Base-by-base conservation (phyloP, 345 rosid genomes). In the Eucalyptus shirleyi region DNA sequence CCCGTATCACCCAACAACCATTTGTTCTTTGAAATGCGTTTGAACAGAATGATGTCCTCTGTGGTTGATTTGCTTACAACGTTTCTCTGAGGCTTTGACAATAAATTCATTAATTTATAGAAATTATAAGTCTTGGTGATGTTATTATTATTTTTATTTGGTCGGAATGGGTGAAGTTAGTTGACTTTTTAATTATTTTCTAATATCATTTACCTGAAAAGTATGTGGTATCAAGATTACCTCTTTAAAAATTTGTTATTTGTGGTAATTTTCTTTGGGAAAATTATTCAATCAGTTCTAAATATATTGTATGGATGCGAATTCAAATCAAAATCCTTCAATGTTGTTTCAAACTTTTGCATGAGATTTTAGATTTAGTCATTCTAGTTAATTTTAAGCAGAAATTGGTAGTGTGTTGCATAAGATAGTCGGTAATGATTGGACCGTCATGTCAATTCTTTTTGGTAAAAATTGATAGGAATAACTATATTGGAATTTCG, bases 361-460 rank as follows among this genome's bases (percentile, higher is more conserved):
- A 4, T 1, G 18, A 62, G 7, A 6, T 62, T 30, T 30, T 0
- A 62, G 56, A 12, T 30, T 2, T 30, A 62, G 8, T 30, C 34
- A 6, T 30, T 62, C 9, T 3, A 62, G 18, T 1, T 2, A 62
- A 62, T 62, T 62, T 62, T 62, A 30, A 18, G 23, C 1, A 51
- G 4, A 51, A 51, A 51, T 51, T 51, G 2, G 2, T 1, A 5
- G 15, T 59, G 28, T 30, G 17, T 4, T 13, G 7, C 1, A 4
- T 30, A 30, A 4, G 18, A 62, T 0, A 4, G 9, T 6, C 8
- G 8, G 32, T 14, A 6, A 62, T 62, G 9, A 62, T 2, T 28
- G 2, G 17, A 28, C 2, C 3, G 1, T 1, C n/a, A 59, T 26
- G 2, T 60, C 67, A 28, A 26, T 2, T 3, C 32, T 11, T 26